Evolutionary conservation across 108 stramenopile genomes (phyloP).

Genomic region (Skeletonema costatum): DNA sequence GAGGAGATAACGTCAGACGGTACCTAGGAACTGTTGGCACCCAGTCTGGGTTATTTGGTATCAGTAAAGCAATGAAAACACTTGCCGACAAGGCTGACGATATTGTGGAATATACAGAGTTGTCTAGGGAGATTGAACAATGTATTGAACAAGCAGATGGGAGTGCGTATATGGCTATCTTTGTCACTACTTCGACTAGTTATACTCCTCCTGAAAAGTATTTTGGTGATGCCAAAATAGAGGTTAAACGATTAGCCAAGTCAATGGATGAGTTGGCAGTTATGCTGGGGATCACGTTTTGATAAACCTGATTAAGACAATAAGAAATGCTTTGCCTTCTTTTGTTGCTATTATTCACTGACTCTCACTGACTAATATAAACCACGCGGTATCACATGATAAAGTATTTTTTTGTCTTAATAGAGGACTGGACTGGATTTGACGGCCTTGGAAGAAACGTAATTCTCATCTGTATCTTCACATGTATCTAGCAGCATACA

Average conservation of each 20-base stretch:
- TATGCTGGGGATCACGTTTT: conserved; percentile 17
- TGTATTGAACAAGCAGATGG: conserved; percentile 50
- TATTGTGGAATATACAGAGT: conserved; percentile 58
- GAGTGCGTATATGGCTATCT: conserved; percentile 56
- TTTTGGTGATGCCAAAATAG: conserved; percentile 58
- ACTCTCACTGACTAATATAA: too few species aligned
- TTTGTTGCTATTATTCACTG: not conserved
- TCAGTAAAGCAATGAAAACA: conserved; percentile 50
- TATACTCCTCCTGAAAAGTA: conserved; percentile 46
- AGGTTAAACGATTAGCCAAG: conserved; percentile 38
- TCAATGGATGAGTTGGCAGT: conserved; percentile 51
- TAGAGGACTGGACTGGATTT: too few species aligned
- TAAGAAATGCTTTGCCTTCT: not conserved
- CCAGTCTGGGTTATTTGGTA: conserved; percentile 49
- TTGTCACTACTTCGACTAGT: conserved; percentile 39
- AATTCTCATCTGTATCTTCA: too few species aligned
- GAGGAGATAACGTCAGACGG: conserved; percentile 68
- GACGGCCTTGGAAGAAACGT: too few species aligned
- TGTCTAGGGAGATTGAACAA: conserved; percentile 40
- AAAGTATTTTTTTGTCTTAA: too few species aligned
- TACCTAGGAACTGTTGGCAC: conserved; percentile 69
- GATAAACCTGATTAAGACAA: not conserved
- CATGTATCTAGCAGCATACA: too few species aligned
- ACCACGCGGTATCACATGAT: too few species aligned
- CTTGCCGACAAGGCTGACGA: conserved; percentile 56